Percentiles rank a stretch among this genome's conserved stretches.
phyloP scores from a whole-genome alignment of 1,284 basidiomycete species.

The Austroboletus sp. region DNA sequence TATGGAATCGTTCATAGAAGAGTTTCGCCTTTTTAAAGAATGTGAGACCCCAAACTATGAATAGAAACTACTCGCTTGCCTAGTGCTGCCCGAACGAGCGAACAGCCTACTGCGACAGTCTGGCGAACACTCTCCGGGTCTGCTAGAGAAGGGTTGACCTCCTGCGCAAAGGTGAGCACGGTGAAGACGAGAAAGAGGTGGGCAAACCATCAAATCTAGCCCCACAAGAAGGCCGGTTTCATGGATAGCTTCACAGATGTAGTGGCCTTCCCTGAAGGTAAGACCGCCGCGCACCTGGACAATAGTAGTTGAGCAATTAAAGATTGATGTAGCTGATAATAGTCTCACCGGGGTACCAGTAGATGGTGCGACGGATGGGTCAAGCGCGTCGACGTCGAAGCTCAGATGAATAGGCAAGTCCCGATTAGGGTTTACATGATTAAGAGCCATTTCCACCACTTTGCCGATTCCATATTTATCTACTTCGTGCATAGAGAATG shows the following conservation, averaged over 20 bases:
- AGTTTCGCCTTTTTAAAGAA: constrained; percentile 23
- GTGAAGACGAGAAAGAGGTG: background rate
- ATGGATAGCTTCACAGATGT: constrained; percentile 90
- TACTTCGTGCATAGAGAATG: constrained; percentile 97
- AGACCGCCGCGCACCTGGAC: constrained; percentile 83
- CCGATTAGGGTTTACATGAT: constrained; percentile 83
- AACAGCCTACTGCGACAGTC: constrained; percentile 92
- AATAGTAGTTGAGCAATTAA: constrained; percentile 3
- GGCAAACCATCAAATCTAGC: constrained; percentile 80
- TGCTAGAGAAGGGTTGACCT: constrained; percentile 89
- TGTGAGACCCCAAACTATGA: constrained; percentile 10
- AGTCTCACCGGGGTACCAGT: constrained; percentile 83
- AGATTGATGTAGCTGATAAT: background rate
- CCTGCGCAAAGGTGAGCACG: constrained; percentile 44
- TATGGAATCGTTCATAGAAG: constrained; percentile 17
- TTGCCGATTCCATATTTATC: constrained; percentile 94
- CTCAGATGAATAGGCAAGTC: constrained; percentile 87
- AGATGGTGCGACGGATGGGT: constrained; percentile 89
- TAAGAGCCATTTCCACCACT: constrained; percentile 92
- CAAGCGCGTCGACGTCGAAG: constrained; percentile 94
- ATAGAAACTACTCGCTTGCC: constrained; percentile 45
- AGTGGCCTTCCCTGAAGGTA: constrained; percentile 95
- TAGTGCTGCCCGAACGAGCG: constrained; percentile 82
- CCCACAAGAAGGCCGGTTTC: constrained; percentile 92
- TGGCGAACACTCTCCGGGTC: constrained; percentile 70